Conservation (phyloP, 306 rosid species). For the Trifolium repens region DNA sequence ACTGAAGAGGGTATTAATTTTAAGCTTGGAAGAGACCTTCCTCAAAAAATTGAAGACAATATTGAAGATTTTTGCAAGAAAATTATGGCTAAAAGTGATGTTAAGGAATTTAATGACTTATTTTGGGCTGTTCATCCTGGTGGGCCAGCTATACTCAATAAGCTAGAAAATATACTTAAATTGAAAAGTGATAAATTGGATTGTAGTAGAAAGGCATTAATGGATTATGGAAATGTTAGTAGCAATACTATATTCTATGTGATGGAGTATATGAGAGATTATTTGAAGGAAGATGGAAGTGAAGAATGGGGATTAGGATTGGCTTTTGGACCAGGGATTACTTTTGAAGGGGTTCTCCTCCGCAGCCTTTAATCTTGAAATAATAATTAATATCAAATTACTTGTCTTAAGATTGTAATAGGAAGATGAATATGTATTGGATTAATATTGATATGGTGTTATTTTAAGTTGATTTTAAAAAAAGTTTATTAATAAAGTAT, state of each 20-base stretch:
- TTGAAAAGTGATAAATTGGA: slow-evolving; percentile 67
- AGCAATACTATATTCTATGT: slow-evolving; percentile 94
- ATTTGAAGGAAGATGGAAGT: slow-evolving; percentile 50
- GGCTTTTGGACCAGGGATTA: slow-evolving; percentile 97
- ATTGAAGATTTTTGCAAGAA: slow-evolving; percentile 83
- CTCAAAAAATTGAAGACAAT: slow-evolving; percentile 86
- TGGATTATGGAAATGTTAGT: slow-evolving; percentile 91
- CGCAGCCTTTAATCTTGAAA: slow-evolving; percentile 66
- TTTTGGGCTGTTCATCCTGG: slow-evolving; percentile 99
- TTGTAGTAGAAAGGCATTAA: slow-evolving; percentile 79
- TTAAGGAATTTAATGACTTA: slow-evolving; percentile 66
- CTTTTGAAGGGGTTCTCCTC: slow-evolving; percentile 93
- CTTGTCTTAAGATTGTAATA: neutral
- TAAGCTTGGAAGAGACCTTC: slow-evolving; percentile 94
- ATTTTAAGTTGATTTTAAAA: neutral
- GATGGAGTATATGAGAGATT: slow-evolving; percentile 84
- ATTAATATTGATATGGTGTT: neutral
- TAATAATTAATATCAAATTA: neutral
- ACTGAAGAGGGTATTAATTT: slow-evolving; percentile 89
- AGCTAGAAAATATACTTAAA: slow-evolving; percentile 62
- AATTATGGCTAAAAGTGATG: slow-evolving; percentile 52
- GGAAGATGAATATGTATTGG: neutral
- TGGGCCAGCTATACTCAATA: slow-evolving; percentile 88
- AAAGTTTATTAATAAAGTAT: neutral
- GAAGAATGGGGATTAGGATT: slow-evolving; percentile 96